Conservation (phyloP, 352 stramenopile genomes). For the Discostella stelligera region DNA sequence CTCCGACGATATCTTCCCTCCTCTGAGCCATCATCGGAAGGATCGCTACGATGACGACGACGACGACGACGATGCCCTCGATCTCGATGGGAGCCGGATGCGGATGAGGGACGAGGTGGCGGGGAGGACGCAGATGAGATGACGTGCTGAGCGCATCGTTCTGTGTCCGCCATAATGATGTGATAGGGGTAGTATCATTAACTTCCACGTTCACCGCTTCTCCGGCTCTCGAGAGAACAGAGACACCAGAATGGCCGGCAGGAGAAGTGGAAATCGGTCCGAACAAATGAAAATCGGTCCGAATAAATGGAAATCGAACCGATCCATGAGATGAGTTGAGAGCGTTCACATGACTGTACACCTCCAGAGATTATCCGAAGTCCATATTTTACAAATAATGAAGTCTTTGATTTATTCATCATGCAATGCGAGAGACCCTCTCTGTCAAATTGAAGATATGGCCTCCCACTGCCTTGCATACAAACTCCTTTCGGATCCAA, state of each 20-base stretch:
- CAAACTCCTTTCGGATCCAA: slow-evolving; percentile 71
- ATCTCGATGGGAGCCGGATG: background rate
- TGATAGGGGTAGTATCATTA: too few relatives aligned
- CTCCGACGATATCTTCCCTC: slow-evolving; percentile 14
- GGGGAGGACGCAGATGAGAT: background rate
- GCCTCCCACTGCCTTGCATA: slow-evolving; percentile 78
- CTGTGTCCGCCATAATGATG: background rate
- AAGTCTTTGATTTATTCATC: background rate
- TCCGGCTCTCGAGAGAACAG: too few relatives aligned
- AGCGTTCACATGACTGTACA: too few relatives aligned
- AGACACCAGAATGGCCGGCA: too few relatives aligned
- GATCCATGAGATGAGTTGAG: too few relatives aligned
- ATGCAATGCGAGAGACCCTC: background rate
- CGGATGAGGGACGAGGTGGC: background rate
- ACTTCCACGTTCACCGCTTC: too few relatives aligned
- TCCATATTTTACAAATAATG: too few relatives aligned
- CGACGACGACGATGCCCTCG: background rate
- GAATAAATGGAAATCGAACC: too few relatives aligned
- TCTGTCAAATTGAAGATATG: slow-evolving; percentile 45
- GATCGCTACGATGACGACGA: slow-evolving; percentile 19
- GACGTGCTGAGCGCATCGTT: background rate
- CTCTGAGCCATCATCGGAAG: background rate
- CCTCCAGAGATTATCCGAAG: too few relatives aligned
- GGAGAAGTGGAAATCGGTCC: too few relatives aligned
- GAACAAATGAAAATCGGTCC: too few relatives aligned